Base-by-base conservation (phyloP, 306 rosid genomes). In the Vigna nakashimae region DNA sequence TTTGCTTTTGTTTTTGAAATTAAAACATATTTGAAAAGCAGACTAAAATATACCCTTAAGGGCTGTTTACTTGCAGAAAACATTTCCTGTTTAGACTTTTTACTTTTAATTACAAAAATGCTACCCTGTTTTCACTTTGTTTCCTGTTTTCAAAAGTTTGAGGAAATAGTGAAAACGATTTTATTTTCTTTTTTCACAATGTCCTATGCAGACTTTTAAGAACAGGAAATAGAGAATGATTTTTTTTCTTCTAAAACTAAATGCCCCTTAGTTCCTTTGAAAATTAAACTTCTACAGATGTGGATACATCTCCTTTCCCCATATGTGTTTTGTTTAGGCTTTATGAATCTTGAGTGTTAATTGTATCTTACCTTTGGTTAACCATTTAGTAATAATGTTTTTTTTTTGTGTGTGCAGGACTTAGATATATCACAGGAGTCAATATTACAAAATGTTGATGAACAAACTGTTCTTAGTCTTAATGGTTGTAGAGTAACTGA, bases 401-500 rank as follows among this genome's bases (percentile, higher is more conserved):
- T 79, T 34, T 76, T 34, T 34, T 34, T 76, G 22, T 34, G 5
- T 20, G 84, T n/a, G 75, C 91, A 95, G 99, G 99, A 95, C 84
- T 80, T 95, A 49, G 99, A 92, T 82, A 62, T 95, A 80, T 95
- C 99, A 26, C 96, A 95, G 88, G 97, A 92, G 22, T 87, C 94
- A 18, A 86, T 92, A 80, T 87, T 95, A 81, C 97, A 92, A 79
- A 81, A 91, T 87, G 90, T 87, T 56, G 99, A 95, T 84, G 99
- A 95, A 49, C 98, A 91, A 85, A 95, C 99, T 57, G 99, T 95
- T 84, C 96, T 91, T 51, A 95, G 99, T 92, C 90, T 95, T 67
- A 95, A 95, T 64, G 99, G 99, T 64, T 91, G 99, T 80, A 84
- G 99, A 81, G 99, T 92, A 42, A 95, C 99, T 74, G 98, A 95